A percentile compares a stretch with the other conserved stretches of the same genome.
These are phyloP conservation scores for Chlamydomonas eustigma DNA, from an alignment of 139 green algal genomes.

Conservation along the genomic window DNA sequence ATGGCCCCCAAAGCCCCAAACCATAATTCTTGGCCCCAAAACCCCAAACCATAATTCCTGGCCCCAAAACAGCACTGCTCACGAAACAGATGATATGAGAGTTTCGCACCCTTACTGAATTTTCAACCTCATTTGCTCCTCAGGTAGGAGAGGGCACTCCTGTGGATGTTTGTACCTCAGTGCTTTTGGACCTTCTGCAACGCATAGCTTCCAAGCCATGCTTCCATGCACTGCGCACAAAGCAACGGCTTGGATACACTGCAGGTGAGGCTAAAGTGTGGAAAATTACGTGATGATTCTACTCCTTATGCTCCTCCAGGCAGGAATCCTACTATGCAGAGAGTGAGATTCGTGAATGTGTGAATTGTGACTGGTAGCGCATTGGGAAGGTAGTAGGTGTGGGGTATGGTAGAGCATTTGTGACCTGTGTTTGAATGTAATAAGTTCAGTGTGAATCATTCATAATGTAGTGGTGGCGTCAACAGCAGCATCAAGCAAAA, in stretches of 20 bases:
- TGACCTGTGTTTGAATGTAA: no score
- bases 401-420: not conserved
- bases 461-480: no score
- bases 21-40: not conserved
- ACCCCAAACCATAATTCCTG: not conserved
- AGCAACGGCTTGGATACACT: constrained; percentile 45
- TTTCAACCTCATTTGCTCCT: no score
- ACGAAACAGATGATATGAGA: no score
- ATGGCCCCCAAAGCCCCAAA: not conserved
- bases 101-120: no score
- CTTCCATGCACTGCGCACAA: constrained; percentile 50
- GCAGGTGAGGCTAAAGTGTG: constrained; percentile 11
- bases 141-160: constrained; percentile 3
- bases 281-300: not conserved
- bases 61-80: not conserved
- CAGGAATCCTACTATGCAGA: not conserved
- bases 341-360: not conserved
- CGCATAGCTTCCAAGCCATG: constrained; percentile 38
- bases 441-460: no score
- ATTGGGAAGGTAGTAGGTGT: no score
- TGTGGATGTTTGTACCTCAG: not conserved
- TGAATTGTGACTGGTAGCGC: not conserved
- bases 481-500: no score
- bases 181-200: constrained; percentile 10
- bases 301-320: not conserved